phyloP scores from a whole-genome alignment of 2,329 filamentous ascomycete species.

The Aureobasidium melanogenum region DNA sequence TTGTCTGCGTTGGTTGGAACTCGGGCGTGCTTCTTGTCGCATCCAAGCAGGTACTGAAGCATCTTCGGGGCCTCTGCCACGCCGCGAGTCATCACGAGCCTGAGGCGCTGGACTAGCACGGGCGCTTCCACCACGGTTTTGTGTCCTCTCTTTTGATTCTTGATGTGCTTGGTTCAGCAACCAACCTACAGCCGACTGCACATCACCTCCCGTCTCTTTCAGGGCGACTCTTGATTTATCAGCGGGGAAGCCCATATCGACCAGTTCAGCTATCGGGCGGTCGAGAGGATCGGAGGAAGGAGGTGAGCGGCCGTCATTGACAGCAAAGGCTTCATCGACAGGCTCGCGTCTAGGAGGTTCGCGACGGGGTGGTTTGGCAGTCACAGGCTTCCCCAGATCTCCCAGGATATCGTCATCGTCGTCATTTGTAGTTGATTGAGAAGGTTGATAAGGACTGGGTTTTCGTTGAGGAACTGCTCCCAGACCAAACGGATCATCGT shows the following conservation, averaged over 20 bases:
- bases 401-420: constrained; percentile 59
- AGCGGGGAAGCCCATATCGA: constrained; percentile 88
- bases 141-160: constrained; percentile 64
- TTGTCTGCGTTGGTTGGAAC: constrained; percentile 38
- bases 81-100: not conserved
- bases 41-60: constrained; percentile 52
- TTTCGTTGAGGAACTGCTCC: constrained; percentile 28
- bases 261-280: constrained; percentile 73
- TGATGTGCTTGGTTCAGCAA: constrained; percentile 84
- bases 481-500: constrained; percentile 82
- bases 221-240: constrained; percentile 77
- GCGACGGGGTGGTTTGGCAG: constrained; percentile 30
- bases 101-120: constrained; percentile 8
- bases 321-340: constrained; percentile 15
- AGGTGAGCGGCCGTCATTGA: constrained; percentile 3
- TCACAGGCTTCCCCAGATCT: constrained; percentile 50
- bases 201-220: constrained; percentile 69
- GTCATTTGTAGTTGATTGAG: constrained; percentile 15
- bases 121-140: constrained; percentile 17
- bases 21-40: constrained; percentile 45
- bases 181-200: constrained; percentile 82
- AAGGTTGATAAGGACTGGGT: constrained; percentile 14
- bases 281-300: constrained; percentile 50
- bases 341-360: constrained; percentile 15
- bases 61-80: constrained; percentile 12